These are phyloP conservation scores for Naganishia cerealis DNA, from an alignment of 1,284 basidiomycete genomes.

Conservation along the genomic window DNA sequence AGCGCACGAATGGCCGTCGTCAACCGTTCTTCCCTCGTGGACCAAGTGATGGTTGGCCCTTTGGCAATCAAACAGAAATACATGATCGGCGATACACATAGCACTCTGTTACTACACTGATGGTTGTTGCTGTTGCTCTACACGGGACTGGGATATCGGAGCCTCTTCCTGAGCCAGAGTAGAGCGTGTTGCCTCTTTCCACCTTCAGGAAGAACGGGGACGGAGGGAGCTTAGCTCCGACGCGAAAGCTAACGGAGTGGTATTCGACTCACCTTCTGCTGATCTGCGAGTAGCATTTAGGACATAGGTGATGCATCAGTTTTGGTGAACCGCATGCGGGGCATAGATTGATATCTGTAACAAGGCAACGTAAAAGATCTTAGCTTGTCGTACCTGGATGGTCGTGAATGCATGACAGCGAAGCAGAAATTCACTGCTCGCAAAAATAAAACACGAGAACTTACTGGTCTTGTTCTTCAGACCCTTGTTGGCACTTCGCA, in stretches of 20 bases:
- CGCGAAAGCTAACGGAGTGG: background rate
- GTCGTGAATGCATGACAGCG: conserved; percentile 1
- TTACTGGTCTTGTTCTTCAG: conserved; percentile 88
- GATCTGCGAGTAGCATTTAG: conserved; percentile 77
- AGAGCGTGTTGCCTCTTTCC: conserved; percentile 31
- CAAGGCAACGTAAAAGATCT: background rate
- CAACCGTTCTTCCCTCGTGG: background rate
- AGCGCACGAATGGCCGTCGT: too few species aligned
- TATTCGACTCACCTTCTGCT: conserved; percentile 56
- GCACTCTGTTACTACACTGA: conserved; percentile 1
- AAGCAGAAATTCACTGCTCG: conserved; percentile 16
- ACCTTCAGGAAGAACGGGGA: conserved; percentile 9
- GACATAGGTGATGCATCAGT: conserved; percentile 84
- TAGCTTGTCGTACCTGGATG: background rate
- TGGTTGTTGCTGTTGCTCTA: conserved; percentile 10
- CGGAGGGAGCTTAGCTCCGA: background rate
- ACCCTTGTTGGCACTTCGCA: conserved; percentile 91
- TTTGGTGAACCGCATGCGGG: conserved; percentile 87
- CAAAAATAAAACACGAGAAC: conserved; percentile 48
- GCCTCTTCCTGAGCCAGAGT: background rate
- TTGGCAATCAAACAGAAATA: background rate
- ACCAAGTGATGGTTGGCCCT: background rate
- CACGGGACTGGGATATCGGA: conserved; percentile 7
- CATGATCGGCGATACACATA: conserved; percentile 7
- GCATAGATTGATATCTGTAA: conserved; percentile 81